These are phyloP conservation scores for Asterochloris sp. DNA, from an alignment of 139 green algal genomes.

Conservation along the genomic window DNA sequence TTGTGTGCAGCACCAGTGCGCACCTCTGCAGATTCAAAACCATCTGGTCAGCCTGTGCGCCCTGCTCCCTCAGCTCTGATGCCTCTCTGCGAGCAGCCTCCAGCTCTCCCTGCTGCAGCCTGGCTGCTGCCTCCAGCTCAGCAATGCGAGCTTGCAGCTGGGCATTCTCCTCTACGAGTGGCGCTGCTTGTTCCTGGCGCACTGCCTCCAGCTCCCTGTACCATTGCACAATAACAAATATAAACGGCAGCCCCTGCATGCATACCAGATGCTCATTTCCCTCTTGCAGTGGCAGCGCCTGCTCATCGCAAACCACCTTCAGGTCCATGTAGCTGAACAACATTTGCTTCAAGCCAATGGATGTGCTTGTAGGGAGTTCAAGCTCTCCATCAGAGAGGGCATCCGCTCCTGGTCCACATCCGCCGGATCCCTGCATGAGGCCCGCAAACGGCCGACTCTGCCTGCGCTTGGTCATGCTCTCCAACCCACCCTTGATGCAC, in stretches of 20 bases:
- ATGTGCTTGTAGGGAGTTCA: neutral
- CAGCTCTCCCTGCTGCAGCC: neutral
- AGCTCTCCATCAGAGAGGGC: too few species aligned
- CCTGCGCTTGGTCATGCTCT: too few species aligned
- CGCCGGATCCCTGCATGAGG: too few species aligned
- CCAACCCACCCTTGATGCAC: too few species aligned
- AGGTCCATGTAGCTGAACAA: neutral
- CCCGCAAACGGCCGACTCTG: too few species aligned
- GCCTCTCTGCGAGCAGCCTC: slow-evolving; percentile 1
- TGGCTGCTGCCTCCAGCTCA: slow-evolving; percentile 1
- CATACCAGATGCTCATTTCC: neutral
- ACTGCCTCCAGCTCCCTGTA: slow-evolving; percentile 14
- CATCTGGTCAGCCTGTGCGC: slow-evolving; percentile 27
- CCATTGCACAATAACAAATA: neutral
- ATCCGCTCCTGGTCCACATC: too few species aligned
- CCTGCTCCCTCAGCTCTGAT: slow-evolving; percentile 15
- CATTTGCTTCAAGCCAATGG: neutral
- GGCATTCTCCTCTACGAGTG: slow-evolving; percentile 13
- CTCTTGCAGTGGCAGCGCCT: neutral
- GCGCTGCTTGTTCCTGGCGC: slow-evolving; percentile 5
- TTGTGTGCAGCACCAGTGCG: neutral
- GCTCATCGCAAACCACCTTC: neutral
- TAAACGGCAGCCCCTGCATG: neutral
- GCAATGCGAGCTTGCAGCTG: slow-evolving; percentile 1
- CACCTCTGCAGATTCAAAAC: neutral